Percentiles rank a stretch among this genome's conserved stretches.
Evolutionary conservation across 208 protist genomes (phyloP).

Genomic region (Leishmania arabica): DNA sequence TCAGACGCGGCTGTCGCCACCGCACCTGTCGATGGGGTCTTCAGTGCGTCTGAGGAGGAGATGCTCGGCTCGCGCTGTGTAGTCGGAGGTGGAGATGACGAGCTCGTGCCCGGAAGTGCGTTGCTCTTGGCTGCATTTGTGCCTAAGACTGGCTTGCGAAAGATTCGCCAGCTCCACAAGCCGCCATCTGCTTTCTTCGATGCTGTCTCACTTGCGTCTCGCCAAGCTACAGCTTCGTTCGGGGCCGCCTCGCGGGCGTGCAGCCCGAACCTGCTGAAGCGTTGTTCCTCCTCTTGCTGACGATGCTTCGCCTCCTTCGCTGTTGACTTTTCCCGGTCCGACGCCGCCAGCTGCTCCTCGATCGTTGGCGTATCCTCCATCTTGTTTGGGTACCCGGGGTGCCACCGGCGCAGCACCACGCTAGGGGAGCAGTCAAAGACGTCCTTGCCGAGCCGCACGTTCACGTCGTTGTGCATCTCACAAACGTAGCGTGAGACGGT

Average conservation of each 20-base stretch:
- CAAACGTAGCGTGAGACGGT: constrained; percentile 79
- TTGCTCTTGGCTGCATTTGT: not conserved
- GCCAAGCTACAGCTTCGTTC: constrained; percentile 16
- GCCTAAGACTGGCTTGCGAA: constrained; percentile 18
- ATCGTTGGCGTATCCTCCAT: constrained; percentile 79
- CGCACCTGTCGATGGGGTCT: not conserved
- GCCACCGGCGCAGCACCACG: constrained; percentile 80
- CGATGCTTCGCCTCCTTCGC: constrained; percentile 10
- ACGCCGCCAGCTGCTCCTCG: constrained; percentile 59
- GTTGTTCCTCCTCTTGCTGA: constrained; percentile 19
- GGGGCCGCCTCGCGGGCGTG: constrained; percentile 6
- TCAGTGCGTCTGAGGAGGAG: not conserved
- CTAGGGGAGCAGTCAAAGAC: constrained; percentile 76
- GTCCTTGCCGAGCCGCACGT: constrained; percentile 70
- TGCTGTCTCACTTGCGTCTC: not conserved
- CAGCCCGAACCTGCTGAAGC: constrained; percentile 21
- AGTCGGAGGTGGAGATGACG: constrained; percentile 3
- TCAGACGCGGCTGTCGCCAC: not conserved
- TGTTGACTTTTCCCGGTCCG: constrained; percentile 19
- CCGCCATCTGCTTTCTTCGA: not conserved
- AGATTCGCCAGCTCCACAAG: constrained; percentile 24
- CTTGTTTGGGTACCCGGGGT: constrained; percentile 81
- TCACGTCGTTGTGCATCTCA: constrained; percentile 92
- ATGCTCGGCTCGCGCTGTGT: not conserved
- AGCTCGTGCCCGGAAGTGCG: not conserved